These are phyloP conservation scores for Cercophora samala DNA, from an alignment of 495 filamentous ascomycete species.

Conservation along the genomic window DNA sequence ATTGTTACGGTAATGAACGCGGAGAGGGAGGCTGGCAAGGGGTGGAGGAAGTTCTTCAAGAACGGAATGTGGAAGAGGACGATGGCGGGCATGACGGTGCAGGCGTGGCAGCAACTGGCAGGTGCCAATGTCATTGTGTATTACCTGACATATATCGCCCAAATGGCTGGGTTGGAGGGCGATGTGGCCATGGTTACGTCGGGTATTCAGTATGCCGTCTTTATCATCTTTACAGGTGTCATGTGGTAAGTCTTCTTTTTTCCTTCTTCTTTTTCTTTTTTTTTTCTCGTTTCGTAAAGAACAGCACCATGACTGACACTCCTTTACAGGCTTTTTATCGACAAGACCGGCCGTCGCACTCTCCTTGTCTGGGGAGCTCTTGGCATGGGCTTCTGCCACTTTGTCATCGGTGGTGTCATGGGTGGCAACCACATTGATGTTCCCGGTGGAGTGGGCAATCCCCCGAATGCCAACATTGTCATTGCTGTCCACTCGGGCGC, in stretches of 20 bases:
- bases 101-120: constrained; percentile 60
- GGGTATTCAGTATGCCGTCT: constrained; percentile 71
- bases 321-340: constrained; percentile 56
- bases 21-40: constrained; percentile 48
- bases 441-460: constrained; percentile 55
- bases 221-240: constrained; percentile 65
- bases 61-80: constrained; percentile 72
- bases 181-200: constrained; percentile 66
- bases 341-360: constrained; percentile 67
- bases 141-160: constrained; percentile 69
- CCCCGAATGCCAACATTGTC: constrained; percentile 60
- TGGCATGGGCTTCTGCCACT: constrained; percentile 66
- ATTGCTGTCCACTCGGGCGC: constrained; percentile 55
- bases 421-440: constrained; percentile 43
- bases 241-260: constrained; percentile 40
- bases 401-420: constrained; percentile 59
- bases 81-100: constrained; percentile 63
- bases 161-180: constrained; percentile 62
- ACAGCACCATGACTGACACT: background rate
- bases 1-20: constrained; percentile 60
- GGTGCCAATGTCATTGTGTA: constrained; percentile 70
- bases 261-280: too few species aligned
- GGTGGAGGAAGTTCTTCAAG: constrained; percentile 58
- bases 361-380: constrained; percentile 68
- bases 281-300: too few species aligned